phyloP scores from a whole-genome alignment of 208 protist species.

The Acanthamoeba healyi region DNA sequence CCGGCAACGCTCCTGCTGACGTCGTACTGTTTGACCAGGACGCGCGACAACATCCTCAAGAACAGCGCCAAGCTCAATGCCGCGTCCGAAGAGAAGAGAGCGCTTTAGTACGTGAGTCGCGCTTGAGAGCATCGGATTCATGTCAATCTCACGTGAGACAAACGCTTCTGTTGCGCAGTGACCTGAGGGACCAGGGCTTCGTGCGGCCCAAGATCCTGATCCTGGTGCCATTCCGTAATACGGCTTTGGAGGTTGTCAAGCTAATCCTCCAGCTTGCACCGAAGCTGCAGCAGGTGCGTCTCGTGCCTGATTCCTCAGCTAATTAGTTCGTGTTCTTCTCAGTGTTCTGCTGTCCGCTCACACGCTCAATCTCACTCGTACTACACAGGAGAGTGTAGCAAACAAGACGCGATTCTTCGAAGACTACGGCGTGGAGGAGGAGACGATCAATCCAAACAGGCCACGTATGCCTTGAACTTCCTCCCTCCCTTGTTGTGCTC shows the following conservation, averaged over 20 bases:
- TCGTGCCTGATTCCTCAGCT: background rate
- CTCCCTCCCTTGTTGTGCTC: too few species aligned
- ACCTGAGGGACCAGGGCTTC: slow-evolving; percentile 94
- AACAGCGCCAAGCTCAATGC: slow-evolving; percentile 69
- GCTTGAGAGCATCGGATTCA: background rate
- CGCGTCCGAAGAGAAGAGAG: background rate
- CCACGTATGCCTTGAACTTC: background rate
- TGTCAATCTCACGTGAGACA: background rate
- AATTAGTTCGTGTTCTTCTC: background rate
- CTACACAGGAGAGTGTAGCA: slow-evolving; percentile 8
- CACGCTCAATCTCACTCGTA: background rate
- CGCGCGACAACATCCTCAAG: slow-evolving; percentile 48
- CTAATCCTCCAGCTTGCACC: slow-evolving; percentile 94
- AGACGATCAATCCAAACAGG: slow-evolving; percentile 18
- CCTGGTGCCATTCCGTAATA: slow-evolving; percentile 95
- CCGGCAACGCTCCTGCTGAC: background rate
- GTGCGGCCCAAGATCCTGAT: slow-evolving; percentile 95
- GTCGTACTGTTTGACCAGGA: background rate
- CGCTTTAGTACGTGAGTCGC: background rate
- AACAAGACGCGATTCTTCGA: slow-evolving; percentile 63
- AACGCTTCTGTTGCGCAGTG: background rate
- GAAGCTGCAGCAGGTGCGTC: slow-evolving; percentile 70
- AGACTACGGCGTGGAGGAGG: slow-evolving; percentile 55
- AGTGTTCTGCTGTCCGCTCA: background rate
- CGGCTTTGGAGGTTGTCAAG: slow-evolving; percentile 93